phyloP scores from a whole-genome alignment of 2,329 filamentous ascomycete species.

The Blastomyces gilchristii region DNA sequence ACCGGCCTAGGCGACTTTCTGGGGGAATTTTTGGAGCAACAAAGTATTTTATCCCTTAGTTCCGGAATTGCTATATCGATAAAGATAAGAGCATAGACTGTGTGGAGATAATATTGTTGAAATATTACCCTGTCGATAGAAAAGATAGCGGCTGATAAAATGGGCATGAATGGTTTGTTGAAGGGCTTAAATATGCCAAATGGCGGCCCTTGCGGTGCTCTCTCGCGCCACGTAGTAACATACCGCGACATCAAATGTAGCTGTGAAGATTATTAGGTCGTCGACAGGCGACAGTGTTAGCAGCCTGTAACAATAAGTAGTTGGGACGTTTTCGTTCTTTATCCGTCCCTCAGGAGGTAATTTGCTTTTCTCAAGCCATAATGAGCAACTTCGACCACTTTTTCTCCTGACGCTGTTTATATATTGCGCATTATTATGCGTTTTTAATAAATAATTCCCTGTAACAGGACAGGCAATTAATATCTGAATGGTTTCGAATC shows the following conservation, averaged over 20 bases:
- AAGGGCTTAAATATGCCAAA: neutral
- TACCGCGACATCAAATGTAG: neutral
- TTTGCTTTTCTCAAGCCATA: neutral
- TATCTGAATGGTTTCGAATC: neutral
- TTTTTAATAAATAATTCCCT: neutral
- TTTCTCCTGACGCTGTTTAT: neutral
- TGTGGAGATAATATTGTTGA: neutral
- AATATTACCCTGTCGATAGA: neutral
- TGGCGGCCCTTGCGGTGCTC: neutral
- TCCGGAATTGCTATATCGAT: neutral
- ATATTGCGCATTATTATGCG: neutral
- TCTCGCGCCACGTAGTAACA: neutral
- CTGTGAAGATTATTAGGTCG: neutral
- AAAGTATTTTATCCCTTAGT: neutral
- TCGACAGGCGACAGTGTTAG: neutral
- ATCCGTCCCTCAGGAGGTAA: neutral
- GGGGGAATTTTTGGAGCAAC: neutral
- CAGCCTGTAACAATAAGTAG: neutral
- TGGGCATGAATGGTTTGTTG: neutral
- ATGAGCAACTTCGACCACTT: neutral
- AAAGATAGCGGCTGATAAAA: neutral
- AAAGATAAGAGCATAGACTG: neutral
- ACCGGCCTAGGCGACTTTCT: neutral
- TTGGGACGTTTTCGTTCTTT: neutral
- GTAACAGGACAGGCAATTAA: neutral